phyloP scores from a whole-genome alignment of 2,329 filamentous ascomycete species.

The Aspergillus unguis region DNA sequence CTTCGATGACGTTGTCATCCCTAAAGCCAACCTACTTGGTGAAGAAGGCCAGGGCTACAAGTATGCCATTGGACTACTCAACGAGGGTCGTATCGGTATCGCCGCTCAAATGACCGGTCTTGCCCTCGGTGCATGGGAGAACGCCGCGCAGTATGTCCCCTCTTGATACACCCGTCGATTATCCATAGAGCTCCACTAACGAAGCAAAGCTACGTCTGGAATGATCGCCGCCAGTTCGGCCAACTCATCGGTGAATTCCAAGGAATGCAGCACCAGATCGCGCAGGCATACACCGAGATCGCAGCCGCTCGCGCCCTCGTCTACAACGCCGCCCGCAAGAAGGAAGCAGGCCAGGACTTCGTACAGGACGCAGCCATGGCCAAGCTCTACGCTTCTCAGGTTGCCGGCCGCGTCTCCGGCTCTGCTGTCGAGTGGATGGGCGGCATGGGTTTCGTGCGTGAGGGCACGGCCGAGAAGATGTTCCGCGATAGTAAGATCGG shows the following conservation, averaged over 20 bases:
- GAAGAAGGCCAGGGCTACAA: constrained; percentile 93
- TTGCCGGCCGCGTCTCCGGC: constrained; percentile 80
- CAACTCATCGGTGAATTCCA: constrained; percentile 93
- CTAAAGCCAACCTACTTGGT: constrained; percentile 82
- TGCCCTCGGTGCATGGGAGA: constrained; percentile 90
- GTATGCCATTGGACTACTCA: constrained; percentile 89
- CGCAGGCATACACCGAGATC: constrained; percentile 93
- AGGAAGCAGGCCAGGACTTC: constrained; percentile 95
- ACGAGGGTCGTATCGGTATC: constrained; percentile 96
- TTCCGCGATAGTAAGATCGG: constrained; percentile 98
- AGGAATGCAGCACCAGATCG: constrained; percentile 98
- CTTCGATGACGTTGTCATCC: constrained; percentile 93
- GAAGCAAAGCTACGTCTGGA: constrained; percentile 78
- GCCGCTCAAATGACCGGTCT: constrained; percentile 98
- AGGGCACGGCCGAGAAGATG: constrained; percentile 96
- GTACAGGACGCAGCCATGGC: constrained; percentile 97
- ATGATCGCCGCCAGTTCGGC: constrained; percentile 96
- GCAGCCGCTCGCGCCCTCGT: constrained; percentile 85
- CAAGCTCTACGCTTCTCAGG: constrained; percentile 90
- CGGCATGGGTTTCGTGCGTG: constrained; percentile 96
- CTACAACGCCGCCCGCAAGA: constrained; percentile 94
- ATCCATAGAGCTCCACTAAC: background rate
- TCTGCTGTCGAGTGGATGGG: constrained; percentile 98
- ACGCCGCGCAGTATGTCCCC: constrained; percentile 67
- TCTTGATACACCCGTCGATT: background rate